Percentiles rank a stretch among this genome's conserved stretches.
These are phyloP conservation scores for Metarhizium anisopliae DNA, from an alignment of 2,329 filamentous ascomycete species.

Conservation along the genomic window DNA sequence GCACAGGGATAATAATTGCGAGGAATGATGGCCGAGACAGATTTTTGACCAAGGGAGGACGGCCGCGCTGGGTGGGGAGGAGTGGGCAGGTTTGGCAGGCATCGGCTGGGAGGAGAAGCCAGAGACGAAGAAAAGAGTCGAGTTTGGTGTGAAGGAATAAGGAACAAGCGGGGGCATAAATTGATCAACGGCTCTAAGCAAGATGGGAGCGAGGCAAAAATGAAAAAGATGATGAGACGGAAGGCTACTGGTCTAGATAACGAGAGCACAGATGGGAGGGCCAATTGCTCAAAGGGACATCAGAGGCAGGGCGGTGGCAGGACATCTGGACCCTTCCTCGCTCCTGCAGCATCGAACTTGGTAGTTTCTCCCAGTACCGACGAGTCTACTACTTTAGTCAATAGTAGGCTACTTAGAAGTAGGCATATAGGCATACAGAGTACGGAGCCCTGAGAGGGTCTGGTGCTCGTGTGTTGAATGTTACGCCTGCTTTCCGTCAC, in stretches of 20 bases:
- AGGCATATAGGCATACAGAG: not conserved
- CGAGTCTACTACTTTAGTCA: too few relatives aligned
- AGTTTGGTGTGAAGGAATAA: not conserved
- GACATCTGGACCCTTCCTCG: not conserved
- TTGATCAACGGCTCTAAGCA: not conserved
- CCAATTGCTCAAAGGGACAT: not conserved
- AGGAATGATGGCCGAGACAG: constrained; percentile 30
- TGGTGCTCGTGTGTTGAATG: not conserved
- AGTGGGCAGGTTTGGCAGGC: not conserved
- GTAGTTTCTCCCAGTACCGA: too few relatives aligned
- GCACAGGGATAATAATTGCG: constrained; percentile 19
- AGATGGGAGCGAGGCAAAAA: not conserved
- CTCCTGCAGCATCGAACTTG: not conserved
- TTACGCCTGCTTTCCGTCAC: too few relatives aligned
- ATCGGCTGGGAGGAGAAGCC: not conserved
- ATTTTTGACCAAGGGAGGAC: constrained; percentile 9
- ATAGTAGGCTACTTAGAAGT: too few relatives aligned
- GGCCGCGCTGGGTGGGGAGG: not conserved
- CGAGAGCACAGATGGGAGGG: not conserved
- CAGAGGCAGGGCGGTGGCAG: not conserved
- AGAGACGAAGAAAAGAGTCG: not conserved
- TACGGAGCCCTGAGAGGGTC: not conserved
- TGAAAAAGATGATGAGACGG: not conserved
- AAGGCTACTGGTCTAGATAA: not conserved
- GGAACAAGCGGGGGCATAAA: not conserved